Base-by-base conservation (phyloP, 2,329 filamentous ascomycete species). In the Trichoderma hamatum region DNA sequence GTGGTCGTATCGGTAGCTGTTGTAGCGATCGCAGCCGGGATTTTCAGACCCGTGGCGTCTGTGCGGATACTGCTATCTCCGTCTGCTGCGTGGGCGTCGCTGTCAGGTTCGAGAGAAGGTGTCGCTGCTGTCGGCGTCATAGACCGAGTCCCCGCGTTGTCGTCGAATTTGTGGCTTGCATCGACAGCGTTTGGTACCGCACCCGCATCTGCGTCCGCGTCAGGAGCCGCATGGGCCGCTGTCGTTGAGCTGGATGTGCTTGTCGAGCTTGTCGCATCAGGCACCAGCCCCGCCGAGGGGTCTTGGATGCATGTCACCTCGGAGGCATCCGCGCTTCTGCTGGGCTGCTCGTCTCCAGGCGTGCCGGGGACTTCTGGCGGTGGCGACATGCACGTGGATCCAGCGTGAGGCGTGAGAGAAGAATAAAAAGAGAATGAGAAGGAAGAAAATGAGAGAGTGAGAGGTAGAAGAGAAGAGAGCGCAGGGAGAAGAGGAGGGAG, bases 331-430 rank as follows among this genome's bases (percentile, higher is more conserved):
- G 78, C 39, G 39, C 54, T 56, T 51, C 70, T 63, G 72, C 73
- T 72, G 73, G 71, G 70, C 70, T 72, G 69, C 72, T 71, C 64
- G 70, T 61, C 72, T 71, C 72, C 70, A 71, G 73, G 75, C 73
- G 70, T 64, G 74, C 69, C 21, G 69, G 75, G 73, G 52, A 72
- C 72, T 72, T 78, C 78, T 67, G 76, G 76, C 67, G 76, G 76
- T 71, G 77, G 77, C 77, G 79, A 80, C 79, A 80, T 80, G 73
- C 78, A 79, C 65, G 58, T 60, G 34, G 59, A 63, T 62, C 65
- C 34, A 46, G 65, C n/a, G 30, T 30, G 56, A 61, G 36, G 21
- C 5, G 34, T 16, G 39, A 9, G 19, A 24, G 43, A 10, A 30
- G 30, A 43, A 4, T n/a, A 21, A 19, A 39, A 26, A 60, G 28